phyloP scores from a whole-genome alignment of 306 rosid species.

The Inga oerstediana region DNA sequence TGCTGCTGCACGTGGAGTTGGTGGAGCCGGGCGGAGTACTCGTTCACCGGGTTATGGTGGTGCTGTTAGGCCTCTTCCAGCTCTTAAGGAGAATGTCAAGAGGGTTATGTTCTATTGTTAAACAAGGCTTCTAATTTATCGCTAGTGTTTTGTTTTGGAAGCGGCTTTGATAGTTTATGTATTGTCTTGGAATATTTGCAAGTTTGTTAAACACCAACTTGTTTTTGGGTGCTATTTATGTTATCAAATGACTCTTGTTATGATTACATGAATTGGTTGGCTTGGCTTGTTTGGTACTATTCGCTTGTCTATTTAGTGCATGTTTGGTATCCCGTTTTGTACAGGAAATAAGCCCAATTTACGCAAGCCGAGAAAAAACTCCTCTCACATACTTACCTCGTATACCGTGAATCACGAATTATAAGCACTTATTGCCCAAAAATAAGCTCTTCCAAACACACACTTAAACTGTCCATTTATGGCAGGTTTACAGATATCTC shows the following conservation, averaged over 20 bases:
- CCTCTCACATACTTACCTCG: too few relatives aligned
- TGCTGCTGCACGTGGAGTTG: constrained; percentile 65
- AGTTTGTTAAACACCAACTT: neutral
- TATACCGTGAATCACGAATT: too few relatives aligned
- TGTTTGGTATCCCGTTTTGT: too few relatives aligned
- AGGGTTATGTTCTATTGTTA: constrained; percentile 93
- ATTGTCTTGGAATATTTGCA: neutral
- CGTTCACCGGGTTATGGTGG: constrained; percentile 58
- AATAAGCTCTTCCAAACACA: too few relatives aligned
- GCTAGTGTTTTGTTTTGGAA: neutral
- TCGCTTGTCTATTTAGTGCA: too few relatives aligned
- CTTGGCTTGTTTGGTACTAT: too few relatives aligned
- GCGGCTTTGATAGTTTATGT: neutral
- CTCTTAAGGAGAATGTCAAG: constrained; percentile 85
- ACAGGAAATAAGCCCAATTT: too few relatives aligned
- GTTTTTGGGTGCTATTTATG: neutral
- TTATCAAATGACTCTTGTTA: neutral
- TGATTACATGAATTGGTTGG: neutral
- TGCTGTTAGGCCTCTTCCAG: constrained; percentile 86
- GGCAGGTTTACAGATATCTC: neutral
- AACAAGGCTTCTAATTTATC: neutral
- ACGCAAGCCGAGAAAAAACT: too few relatives aligned
- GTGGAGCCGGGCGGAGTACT: constrained; percentile 57
- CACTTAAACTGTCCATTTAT: neutral
- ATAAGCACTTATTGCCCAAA: too few relatives aligned